Evolutionary conservation across 2,329 filamentous ascomycete genomes (phyloP), one percentile per base, ranked within the genome.

Genomic region (Ceratocystis huliohia): DNA sequence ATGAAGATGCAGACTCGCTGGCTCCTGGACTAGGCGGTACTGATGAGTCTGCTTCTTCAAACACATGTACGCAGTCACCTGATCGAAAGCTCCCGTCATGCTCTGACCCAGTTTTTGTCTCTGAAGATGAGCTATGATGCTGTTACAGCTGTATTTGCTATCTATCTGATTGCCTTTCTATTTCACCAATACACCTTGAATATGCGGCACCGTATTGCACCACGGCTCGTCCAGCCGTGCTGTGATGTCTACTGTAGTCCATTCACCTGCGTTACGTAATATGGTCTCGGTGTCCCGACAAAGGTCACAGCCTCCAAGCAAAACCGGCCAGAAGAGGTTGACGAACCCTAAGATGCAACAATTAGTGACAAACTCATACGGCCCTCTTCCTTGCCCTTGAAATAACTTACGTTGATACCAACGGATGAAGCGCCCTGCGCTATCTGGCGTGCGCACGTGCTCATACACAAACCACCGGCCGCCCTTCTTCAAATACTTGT

Each of bases 391-490:
- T 4, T 41, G 37, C 37, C 13, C 37, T 2, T 41, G 37, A 13
- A 41, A 3, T 15, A 41, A 76, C 81, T 75, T 70, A 82, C 82
- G 74, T 71, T 84, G 82, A 72, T 84, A 84, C 17, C 75, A 64
- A 13, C 71, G 68, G 70, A 84, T 75, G 28, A 74, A 71, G n/a
- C 17, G 8, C 70, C 75, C 74, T 5, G 76, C 76, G 8, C 75
- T 75, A 3, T 73, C 70, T 56, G 75, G 74, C 63, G 73, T 74
- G 65, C 73, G 72, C 48, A 87, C 82, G 70, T 87, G 84, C 75
- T 87, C 84, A 70, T 80, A 86, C 0, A 84, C 78, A 68, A 85
- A 84, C 83, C 84, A 86, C 46, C 80, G 75, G 0, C 84, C 84
- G 4, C 84, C 84, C 4, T 81, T 80, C 74, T 84, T 85, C 68